A percentile compares a stretch with the other conserved stretches of the same genome.
phyloP scores from a whole-genome alignment of 768 basidiomycete genomes.

The Hypholoma sublateritium region DNA sequence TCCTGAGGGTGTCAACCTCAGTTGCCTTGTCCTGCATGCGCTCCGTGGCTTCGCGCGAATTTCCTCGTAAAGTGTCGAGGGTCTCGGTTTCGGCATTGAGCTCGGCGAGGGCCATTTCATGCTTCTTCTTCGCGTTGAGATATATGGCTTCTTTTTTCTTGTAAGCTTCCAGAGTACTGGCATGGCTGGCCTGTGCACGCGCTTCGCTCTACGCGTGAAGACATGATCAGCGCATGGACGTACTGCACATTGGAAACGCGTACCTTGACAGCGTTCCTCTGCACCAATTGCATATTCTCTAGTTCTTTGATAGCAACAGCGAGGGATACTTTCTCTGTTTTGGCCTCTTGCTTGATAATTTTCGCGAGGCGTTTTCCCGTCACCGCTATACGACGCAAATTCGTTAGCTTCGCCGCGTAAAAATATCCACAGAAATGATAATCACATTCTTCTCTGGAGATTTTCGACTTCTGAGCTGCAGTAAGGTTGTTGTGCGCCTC shows the following conservation, averaged over 20 bases:
- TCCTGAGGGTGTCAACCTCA: constrained; percentile 68
- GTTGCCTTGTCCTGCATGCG: constrained; percentile 69
- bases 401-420: not conserved
- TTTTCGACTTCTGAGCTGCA: constrained; percentile 49
- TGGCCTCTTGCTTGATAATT: constrained; percentile 69
- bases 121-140: constrained; percentile 60
- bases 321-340: constrained; percentile 64
- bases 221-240: not conserved
- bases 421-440: not conserved
- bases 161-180: constrained; percentile 51
- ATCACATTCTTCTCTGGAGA: constrained; percentile 54
- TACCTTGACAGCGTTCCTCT: constrained; percentile 64
- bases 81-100: constrained; percentile 45
- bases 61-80: constrained; percentile 50
- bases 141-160: constrained; percentile 66
- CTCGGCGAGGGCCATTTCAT: constrained; percentile 50
- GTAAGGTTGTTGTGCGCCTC: constrained; percentile 49
- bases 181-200: constrained; percentile 51
- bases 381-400: constrained; percentile 37
- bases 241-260: constrained; percentile 1
- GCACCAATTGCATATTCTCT: constrained; percentile 65
- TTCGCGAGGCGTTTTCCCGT: constrained; percentile 64
- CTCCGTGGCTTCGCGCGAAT: constrained; percentile 57
- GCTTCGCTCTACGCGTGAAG: constrained; percentile 48
- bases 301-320: constrained; percentile 63